A percentile compares a stretch with the other conserved stretches of the same genome.
Evolutionary conservation across 2,329 filamentous ascomycete genomes (phyloP).

Genomic region (Cladosporium phlei): DNA sequence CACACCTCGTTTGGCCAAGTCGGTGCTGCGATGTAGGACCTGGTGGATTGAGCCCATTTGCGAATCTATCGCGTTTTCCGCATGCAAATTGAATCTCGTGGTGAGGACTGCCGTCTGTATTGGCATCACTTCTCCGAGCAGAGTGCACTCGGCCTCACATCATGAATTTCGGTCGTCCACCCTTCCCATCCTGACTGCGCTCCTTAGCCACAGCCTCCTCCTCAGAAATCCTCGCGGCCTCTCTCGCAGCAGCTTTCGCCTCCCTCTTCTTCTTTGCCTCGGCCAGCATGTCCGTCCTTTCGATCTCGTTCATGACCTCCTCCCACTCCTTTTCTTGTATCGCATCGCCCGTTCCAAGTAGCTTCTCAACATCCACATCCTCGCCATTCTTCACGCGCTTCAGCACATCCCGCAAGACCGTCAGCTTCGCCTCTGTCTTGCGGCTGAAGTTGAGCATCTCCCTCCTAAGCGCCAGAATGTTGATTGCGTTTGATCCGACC

Average conservation of each 20-base stretch:
- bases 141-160: constrained; percentile 21
- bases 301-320: constrained; percentile 56
- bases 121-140: background rate
- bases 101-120: too few species aligned
- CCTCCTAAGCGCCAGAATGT: constrained; percentile 77
- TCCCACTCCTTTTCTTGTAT: constrained; percentile 81
- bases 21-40: too few species aligned
- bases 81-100: too few species aligned
- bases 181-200: background rate
- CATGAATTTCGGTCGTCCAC: constrained; percentile 25
- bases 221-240: constrained; percentile 16
- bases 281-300: constrained; percentile 29
- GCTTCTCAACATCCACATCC: constrained; percentile 77
- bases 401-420: constrained; percentile 68
- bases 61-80: too few species aligned
- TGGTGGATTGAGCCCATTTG: too few species aligned
- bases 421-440: constrained; percentile 73
- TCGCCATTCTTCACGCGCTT: constrained; percentile 66
- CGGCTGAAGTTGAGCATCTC: constrained; percentile 69
- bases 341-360: constrained; percentile 72
- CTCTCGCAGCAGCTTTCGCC: constrained; percentile 23
- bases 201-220: constrained; percentile 17
- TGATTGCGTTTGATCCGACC: constrained; percentile 93
- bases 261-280: constrained; percentile 27
- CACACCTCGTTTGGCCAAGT: too few species aligned